Evolutionary conservation across 1,284 basidiomycete species (phyloP).

Genomic region (Cryptococcus sp.): DNA sequence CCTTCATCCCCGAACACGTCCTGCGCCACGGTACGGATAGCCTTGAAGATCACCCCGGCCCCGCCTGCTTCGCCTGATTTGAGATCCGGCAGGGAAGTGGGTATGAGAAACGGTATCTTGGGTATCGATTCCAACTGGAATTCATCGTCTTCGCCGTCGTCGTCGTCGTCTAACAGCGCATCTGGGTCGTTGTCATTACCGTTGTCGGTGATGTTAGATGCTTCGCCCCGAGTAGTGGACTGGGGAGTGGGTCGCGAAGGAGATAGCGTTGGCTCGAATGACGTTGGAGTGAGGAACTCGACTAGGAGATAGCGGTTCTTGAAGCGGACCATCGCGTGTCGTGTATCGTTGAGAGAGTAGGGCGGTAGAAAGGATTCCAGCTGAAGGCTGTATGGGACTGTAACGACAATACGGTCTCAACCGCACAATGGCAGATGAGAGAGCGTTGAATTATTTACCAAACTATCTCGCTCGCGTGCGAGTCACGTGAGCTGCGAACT

Average conservation of each 20-base stretch:
- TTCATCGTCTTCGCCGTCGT: conserved; percentile 26
- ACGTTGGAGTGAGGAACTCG: conserved; percentile 43
- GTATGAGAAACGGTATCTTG: conserved; percentile 37
- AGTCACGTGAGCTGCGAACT: too few species aligned
- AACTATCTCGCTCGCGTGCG: too few species aligned
- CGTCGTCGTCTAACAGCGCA: conserved; percentile 17
- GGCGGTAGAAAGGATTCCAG: too few species aligned
- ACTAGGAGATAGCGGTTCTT: conserved; percentile 52
- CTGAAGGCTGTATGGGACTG: too few species aligned
- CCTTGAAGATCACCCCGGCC: conserved; percentile 28
- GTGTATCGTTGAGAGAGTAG: too few species aligned
- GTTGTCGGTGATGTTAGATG: conserved; percentile 5
- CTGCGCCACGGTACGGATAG: conserved; percentile 31
- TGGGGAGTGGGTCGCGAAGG: conserved; percentile 1
- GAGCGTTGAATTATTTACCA: too few species aligned
- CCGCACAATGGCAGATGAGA: too few species aligned
- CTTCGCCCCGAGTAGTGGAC: neutral
- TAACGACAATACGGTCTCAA: too few species aligned
- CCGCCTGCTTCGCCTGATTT: conserved; percentile 34
- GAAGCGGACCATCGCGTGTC: conserved; percentile 46
- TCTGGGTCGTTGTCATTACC: conserved; percentile 7
- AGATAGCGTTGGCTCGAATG: conserved; percentile 14
- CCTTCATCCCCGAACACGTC: conserved; percentile 51
- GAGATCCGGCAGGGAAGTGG: conserved; percentile 16
- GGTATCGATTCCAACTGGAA: conserved; percentile 29